Conservation (phyloP, 805 yeast genomes). For the Wickerhamiella brachini region DNA sequence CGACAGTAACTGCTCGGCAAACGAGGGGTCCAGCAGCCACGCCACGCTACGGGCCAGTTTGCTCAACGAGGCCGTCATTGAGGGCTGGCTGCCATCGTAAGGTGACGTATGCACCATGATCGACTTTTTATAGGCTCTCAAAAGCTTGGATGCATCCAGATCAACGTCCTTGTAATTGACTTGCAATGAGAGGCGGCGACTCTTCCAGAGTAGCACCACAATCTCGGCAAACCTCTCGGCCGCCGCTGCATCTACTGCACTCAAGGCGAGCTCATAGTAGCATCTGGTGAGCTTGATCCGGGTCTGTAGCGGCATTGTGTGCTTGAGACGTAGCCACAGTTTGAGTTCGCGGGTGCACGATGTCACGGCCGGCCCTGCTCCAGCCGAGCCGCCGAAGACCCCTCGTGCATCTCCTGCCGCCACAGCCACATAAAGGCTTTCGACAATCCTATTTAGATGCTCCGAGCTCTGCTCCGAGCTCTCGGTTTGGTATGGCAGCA, state of each 20-base stretch:
- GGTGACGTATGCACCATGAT: conserved; percentile 13
- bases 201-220: conserved; percentile 44
- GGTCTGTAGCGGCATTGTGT: conserved; percentile 57
- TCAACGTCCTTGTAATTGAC: conserved; percentile 30
- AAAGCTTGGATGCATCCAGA: conserved; percentile 40
- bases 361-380: conserved; percentile 52
- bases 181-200: conserved; percentile 23
- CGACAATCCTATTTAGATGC: conserved; percentile 66
- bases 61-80: conserved; percentile 5
- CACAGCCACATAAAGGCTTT: conserved; percentile 66
- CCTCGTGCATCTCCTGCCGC: conserved; percentile 65
- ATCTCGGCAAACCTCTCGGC: conserved; percentile 47
- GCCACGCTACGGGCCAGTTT: conserved; percentile 29
- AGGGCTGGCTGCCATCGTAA: conserved; percentile 13
- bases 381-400: conserved; percentile 31
- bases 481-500: conserved; percentile 68
- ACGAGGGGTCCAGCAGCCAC: not conserved
- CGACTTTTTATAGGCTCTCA: conserved; percentile 23
- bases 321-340: conserved; percentile 64
- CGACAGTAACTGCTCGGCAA: not conserved
- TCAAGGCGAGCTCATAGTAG: conserved; percentile 56
- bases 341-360: conserved; percentile 82
- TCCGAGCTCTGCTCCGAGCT: conserved; percentile 50
- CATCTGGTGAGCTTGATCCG: conserved; percentile 51
- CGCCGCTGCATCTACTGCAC: conserved; percentile 56